Evolutionary conservation across 1,139 yeast species (phyloP).

Genomic region (Pichia sp.): DNA sequence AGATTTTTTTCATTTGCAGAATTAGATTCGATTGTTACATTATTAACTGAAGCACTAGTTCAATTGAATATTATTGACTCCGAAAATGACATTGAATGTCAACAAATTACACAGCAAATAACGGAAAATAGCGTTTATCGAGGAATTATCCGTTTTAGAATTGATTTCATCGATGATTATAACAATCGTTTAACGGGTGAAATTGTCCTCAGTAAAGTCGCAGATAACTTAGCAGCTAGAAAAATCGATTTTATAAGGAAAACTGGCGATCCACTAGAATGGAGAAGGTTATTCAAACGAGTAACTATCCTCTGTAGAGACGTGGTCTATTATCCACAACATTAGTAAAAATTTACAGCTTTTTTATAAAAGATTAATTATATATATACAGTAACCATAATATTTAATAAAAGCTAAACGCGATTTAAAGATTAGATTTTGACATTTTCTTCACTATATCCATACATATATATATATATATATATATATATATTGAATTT

Average conservation of each 20-base stretch:
- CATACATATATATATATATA: too few relatives aligned
- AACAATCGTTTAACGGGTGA: conserved; percentile 42
- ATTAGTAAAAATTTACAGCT: background rate
- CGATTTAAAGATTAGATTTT: too few relatives aligned
- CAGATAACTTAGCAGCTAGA: conserved; percentile 32
- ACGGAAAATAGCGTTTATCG: conserved; percentile 18
- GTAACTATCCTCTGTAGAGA: conserved; percentile 49
- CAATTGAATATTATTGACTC: conserved; percentile 34
- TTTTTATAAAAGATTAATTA: background rate
- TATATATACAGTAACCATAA: too few relatives aligned
- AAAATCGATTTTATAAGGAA: conserved; percentile 46
- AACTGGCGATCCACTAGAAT: conserved; percentile 60
- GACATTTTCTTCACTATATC: too few relatives aligned
- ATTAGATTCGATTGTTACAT: conserved; percentile 37
- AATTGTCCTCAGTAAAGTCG: conserved; percentile 36
- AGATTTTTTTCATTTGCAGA: conserved; percentile 42
- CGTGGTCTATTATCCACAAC: conserved; percentile 34
- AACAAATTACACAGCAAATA: conserved; percentile 19
- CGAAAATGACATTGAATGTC: conserved; percentile 21
- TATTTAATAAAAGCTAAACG: too few relatives aligned
- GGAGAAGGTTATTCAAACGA: conserved; percentile 56
- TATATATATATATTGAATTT: too few relatives aligned
- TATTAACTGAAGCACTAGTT: conserved; percentile 35
- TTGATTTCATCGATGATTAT: conserved; percentile 42
- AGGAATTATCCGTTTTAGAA: conserved; percentile 33